A percentile compares a stretch with the other conserved stretches of the same genome.
phyloP scores from a whole-genome alignment of 768 basidiomycete species.

The Pilatotrama ljubarskyi region DNA sequence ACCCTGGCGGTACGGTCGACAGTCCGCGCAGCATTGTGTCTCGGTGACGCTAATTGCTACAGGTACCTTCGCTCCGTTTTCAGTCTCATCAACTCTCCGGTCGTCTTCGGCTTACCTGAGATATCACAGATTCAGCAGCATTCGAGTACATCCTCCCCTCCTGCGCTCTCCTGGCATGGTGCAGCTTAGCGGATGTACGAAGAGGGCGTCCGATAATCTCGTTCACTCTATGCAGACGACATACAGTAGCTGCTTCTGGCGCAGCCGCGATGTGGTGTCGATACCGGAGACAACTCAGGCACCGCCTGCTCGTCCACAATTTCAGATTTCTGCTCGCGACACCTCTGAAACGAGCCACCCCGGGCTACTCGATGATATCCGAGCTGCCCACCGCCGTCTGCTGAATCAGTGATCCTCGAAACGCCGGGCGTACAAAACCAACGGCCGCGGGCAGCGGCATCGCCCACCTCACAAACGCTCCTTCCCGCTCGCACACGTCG shows the following conservation, averaged over 20 bases:
- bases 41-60: too few species aligned
- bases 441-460: neutral
- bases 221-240: neutral
- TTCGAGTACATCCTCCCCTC: neutral
- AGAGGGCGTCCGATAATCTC: too few species aligned
- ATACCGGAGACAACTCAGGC: neutral
- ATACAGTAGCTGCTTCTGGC: too few species aligned
- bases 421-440: neutral
- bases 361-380: neutral
- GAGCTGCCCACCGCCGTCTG: neutral
- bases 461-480: neutral
- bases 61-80: too few species aligned
- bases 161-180: too few species aligned
- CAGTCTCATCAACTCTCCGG: neutral
- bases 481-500: neutral
- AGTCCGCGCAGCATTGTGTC: neutral
- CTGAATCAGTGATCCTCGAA: neutral
- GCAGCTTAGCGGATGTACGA: too few species aligned
- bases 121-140: neutral
- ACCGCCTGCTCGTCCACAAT: neutral
- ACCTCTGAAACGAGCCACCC: neutral
- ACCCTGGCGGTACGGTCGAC: neutral
- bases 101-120: neutral
- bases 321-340: neutral
- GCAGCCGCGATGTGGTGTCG: neutral